Base-by-base conservation (phyloP, 768 basidiomycete species). In the Termitomyces sp. region DNA sequence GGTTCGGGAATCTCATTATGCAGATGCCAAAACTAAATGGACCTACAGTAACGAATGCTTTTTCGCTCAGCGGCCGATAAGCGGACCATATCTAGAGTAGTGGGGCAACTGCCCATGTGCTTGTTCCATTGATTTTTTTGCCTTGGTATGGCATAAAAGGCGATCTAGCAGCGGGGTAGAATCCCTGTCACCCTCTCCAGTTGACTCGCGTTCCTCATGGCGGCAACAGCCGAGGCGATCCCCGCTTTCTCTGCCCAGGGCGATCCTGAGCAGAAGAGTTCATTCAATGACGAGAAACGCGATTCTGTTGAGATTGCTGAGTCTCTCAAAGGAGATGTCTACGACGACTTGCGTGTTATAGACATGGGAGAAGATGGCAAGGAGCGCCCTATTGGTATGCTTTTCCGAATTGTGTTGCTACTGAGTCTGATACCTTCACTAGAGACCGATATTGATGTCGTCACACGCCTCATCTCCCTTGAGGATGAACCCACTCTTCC, bases 401-500 rank as follows among this genome's bases (percentile, higher is more conserved):
- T 25, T 49, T 23, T 14, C 21, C 5, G 47, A 35, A 5, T 23
- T 35, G 14, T 14, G 19, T 17, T 25, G 32, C 34, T 9, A 23
- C 21, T 35, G 14, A 1, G 3, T 34, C 34, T 35, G 5, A 49
- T 4, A 5, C 4, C 4, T 9, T 35, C 7, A 10, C 21, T 17
- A 59, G 80, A 73, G 57, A 80, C 79, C 9, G 77, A 77, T 57
- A 52, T 73, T 35, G 80, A 82, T 59, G 69, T 77, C 29, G 78
- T 76, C 9, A 75, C 75, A 16, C 78, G 78, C 46, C 73, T 82
- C 12, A 77, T 82, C 57, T 81, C 80, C 1, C 71, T 82, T 17
- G 80, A 81, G 41, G 82, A 82, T 59, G 81, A 82, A 62, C 77
- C 83, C 0, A 70, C 70, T 0, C 70, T 81, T 0, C 80, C 75